A percentile compares a stretch with the other conserved stretches of the same genome.
Evolutionary conservation across 2,329 filamentous ascomycete genomes (phyloP).

Genomic region (Aspergillus phoenicis): DNA sequence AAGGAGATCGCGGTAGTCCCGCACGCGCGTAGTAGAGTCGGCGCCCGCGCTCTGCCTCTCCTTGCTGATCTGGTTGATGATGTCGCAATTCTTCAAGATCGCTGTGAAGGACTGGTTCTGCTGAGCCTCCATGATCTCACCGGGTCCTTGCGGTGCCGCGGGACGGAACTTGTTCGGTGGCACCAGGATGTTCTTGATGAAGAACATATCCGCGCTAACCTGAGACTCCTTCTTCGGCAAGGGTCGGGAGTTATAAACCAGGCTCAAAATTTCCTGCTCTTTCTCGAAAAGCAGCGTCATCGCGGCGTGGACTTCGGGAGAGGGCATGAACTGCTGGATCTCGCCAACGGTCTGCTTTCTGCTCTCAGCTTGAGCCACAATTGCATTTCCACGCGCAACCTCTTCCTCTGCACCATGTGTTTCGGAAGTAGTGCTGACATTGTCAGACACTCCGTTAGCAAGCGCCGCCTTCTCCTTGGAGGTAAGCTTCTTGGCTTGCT

Average conservation of each 20-base stretch:
- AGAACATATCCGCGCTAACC: conserved; percentile 88
- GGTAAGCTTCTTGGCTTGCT: conserved; percentile 47
- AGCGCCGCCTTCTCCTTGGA: conserved; percentile 35
- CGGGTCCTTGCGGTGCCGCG: conserved; percentile 77
- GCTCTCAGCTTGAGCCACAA: conserved; percentile 37
- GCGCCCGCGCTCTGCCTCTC: conserved; percentile 61
- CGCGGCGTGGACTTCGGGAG: conserved; percentile 79
- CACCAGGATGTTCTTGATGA: conserved; percentile 81
- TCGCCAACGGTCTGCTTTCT: conserved; percentile 42
- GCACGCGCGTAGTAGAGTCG: conserved; percentile 51
- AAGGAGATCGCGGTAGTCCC: conserved; percentile 75
- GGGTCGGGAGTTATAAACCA: conserved; percentile 82
- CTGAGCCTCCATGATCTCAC: conserved; percentile 81
- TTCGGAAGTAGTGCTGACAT: conserved; percentile 62
- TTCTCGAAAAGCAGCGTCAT: conserved; percentile 80
- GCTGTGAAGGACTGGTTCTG: conserved; percentile 87
- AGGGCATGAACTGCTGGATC: conserved; percentile 74
- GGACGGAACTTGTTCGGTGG: conserved; percentile 91
- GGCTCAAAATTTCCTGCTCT: conserved; percentile 77
- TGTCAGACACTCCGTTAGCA: conserved; percentile 30
- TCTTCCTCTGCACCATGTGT: conserved; percentile 61
- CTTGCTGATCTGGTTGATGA: conserved; percentile 72
- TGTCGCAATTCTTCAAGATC: conserved; percentile 75
- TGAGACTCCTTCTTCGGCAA: conserved; percentile 58
- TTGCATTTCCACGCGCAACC: conserved; percentile 56